Conservation (phyloP, 805 yeast genomes). For the Tetrapisispora taiwanensis region DNA sequence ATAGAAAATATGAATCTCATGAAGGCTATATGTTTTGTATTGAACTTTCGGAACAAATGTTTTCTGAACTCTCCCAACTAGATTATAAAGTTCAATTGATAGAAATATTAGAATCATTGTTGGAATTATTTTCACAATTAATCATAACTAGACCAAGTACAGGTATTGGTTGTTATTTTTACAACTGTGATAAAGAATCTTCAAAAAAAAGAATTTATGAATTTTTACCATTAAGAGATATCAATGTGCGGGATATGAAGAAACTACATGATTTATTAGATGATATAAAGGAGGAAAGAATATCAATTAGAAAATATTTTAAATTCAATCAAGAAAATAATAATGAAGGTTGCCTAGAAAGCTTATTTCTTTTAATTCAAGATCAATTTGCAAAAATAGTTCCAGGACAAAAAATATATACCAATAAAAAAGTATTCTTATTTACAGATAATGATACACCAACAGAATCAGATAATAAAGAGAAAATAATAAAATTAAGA, state of each 20-base stretch:
- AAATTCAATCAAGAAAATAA: slow-evolving; percentile 17
- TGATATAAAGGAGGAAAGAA: slow-evolving; percentile 29
- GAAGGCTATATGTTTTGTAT: slow-evolving; percentile 58
- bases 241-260: slow-evolving; percentile 52
- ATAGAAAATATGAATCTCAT: slow-evolving; percentile 35
- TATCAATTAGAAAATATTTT: slow-evolving; percentile 25
- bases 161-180: slow-evolving; percentile 64
- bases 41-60: slow-evolving; percentile 43
- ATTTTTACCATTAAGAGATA: slow-evolving; percentile 42
- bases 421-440: slow-evolving; percentile 51
- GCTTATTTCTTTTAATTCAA: slow-evolving; percentile 41
- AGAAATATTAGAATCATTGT: slow-evolving; percentile 47
- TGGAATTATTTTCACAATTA: slow-evolving; percentile 54
- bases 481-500: slow-evolving; percentile 39
- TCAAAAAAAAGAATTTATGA: slow-evolving; percentile 34
- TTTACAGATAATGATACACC: slow-evolving; percentile 75
- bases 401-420: slow-evolving; percentile 35
- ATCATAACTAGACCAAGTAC: slow-evolving; percentile 57
- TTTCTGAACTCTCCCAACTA: slow-evolving; percentile 28
- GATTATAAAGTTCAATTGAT: slow-evolving; percentile 35
- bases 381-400: slow-evolving; percentile 42
- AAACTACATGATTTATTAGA: slow-evolving; percentile 39
- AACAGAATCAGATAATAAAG: slow-evolving; percentile 29
- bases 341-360: slow-evolving; percentile 25
- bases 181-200: slow-evolving; percentile 36